Evolutionary conservation across 2,329 filamentous ascomycete species (phyloP).

Genomic region (Ascochyta clinopodiicola): DNA sequence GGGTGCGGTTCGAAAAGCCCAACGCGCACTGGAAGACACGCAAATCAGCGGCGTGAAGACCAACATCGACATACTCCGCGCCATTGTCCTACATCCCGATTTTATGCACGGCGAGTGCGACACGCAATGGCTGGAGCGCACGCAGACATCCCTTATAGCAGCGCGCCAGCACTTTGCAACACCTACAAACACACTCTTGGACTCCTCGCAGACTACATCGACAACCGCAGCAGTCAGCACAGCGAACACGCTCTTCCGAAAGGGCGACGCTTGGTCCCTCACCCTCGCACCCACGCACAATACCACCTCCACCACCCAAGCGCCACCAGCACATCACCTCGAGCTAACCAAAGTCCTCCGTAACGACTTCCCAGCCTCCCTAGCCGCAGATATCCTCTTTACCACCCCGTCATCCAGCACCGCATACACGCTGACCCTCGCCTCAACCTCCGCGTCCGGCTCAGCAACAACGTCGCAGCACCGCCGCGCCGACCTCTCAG

Average conservation of each 20-base stretch:
- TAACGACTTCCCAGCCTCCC: slow-evolving; percentile 65
- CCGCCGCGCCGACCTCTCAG: slow-evolving; percentile 56
- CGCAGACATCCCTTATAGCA: slow-evolving; percentile 52
- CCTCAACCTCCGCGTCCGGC: slow-evolving; percentile 52
- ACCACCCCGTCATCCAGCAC: slow-evolving; percentile 51
- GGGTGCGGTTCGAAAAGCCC: slow-evolving; percentile 60
- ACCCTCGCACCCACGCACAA: slow-evolving; percentile 47
- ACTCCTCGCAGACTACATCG: neutral
- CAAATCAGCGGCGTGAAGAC: slow-evolving; percentile 64
- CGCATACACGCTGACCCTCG: slow-evolving; percentile 56
- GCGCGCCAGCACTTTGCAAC: slow-evolving; percentile 25
- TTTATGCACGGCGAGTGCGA: slow-evolving; percentile 59
- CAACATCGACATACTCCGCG: slow-evolving; percentile 62
- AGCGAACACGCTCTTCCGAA: slow-evolving; percentile 59
- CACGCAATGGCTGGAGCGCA: slow-evolving; percentile 64
- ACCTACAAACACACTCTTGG: neutral
- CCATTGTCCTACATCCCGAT: slow-evolving; percentile 58
- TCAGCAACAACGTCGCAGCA: slow-evolving; percentile 52
- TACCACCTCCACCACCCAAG: slow-evolving; percentile 4
- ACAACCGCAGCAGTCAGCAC: slow-evolving; percentile 12
- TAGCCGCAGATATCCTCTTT: slow-evolving; percentile 62
- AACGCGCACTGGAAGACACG: slow-evolving; percentile 63
- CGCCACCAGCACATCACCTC: slow-evolving; percentile 56
- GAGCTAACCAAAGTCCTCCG: slow-evolving; percentile 61
- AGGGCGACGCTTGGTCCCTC: slow-evolving; percentile 66